These are phyloP conservation scores for Starmerella bacillaris DNA, from an alignment of 805 yeast genomes.

Conservation along the genomic window DNA sequence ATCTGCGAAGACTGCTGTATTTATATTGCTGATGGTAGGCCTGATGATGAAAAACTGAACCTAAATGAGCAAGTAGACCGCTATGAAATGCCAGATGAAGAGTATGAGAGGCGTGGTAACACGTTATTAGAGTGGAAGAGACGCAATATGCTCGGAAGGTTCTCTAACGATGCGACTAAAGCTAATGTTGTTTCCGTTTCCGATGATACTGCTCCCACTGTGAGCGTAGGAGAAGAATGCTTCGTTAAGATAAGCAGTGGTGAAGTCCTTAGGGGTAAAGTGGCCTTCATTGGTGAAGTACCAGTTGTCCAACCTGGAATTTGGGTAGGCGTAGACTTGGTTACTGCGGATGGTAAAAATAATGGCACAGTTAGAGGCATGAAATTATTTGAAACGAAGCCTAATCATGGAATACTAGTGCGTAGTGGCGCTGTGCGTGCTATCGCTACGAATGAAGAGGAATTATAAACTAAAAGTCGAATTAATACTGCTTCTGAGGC, in stretches of 20 bases:
- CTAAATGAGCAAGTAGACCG: constrained; percentile 24
- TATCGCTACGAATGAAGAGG: constrained; percentile 45
- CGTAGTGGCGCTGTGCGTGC: constrained; percentile 49
- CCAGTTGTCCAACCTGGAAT: constrained; percentile 29
- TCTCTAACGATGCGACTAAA: constrained; percentile 30
- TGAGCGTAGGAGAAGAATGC: constrained; percentile 17
- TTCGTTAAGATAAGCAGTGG: constrained; percentile 19
- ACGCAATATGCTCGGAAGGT: constrained; percentile 50
- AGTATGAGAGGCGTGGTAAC: constrained; percentile 40
- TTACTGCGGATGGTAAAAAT: constrained; percentile 74
- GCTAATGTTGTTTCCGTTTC: constrained; percentile 14
- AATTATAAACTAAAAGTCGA: constrained; percentile 10
- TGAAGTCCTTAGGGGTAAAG: constrained; percentile 46
- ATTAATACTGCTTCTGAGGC: no score
- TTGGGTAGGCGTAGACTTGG: constrained; percentile 80
- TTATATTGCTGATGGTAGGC: constrained; percentile 32
- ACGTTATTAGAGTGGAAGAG: constrained; percentile 68
- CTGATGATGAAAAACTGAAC: constrained; percentile 20
- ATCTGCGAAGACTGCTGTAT: constrained; percentile 27
- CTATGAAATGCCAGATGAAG: constrained; percentile 37
- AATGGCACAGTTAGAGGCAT: constrained; percentile 54
- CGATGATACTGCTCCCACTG: constrained; percentile 1
- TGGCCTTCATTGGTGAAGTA: constrained; percentile 52
- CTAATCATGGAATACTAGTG: constrained; percentile 60
- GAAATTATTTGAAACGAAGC: constrained; percentile 37